Evolutionary conservation across 257 asterid genomes (phyloP).

Genomic region (Penstemon eatonii): DNA sequence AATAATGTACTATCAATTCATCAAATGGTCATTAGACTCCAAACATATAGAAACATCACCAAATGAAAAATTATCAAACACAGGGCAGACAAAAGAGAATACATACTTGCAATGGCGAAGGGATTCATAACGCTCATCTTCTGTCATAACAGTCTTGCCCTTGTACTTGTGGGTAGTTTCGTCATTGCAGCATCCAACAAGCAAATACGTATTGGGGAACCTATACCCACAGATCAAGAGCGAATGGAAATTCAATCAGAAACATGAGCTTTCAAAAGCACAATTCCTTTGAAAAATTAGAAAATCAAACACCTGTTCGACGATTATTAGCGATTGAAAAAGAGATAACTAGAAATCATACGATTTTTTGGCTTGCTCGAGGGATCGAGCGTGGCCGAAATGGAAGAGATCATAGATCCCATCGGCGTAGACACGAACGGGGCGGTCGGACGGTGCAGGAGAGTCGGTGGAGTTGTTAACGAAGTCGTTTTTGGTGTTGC

Average conservation of each 20-base stretch:
- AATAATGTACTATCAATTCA: slow-evolving; percentile 20
- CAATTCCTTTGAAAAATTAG: too few relatives aligned
- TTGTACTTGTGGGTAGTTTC: slow-evolving; percentile 83
- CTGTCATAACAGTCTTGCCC: slow-evolving; percentile 96
- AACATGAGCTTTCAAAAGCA: slow-evolving; percentile 5
- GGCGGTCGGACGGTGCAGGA: slow-evolving; percentile 63
- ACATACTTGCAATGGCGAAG: slow-evolving; percentile 93
- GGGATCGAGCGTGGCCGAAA: slow-evolving; percentile 97
- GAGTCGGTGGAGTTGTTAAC: slow-evolving; percentile 30
- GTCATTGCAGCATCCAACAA: slow-evolving; percentile 94
- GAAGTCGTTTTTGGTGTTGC: slow-evolving; percentile 34
- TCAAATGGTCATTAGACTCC: not conserved
- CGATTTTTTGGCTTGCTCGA: slow-evolving; percentile 91
- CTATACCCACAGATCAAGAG: slow-evolving; percentile 34
- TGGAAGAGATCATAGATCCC: slow-evolving; percentile 99
- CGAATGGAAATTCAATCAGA: not conserved
- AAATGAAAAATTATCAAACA: slow-evolving; percentile 17
- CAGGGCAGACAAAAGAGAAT: not conserved
- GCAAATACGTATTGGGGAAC: slow-evolving; percentile 76
- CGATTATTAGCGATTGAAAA: not conserved
- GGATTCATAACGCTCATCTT: slow-evolving; percentile 83
- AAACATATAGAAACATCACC: not conserved
- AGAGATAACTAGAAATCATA: slow-evolving; percentile 21
- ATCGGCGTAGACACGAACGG: slow-evolving; percentile 87
- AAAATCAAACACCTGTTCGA: not conserved